Conservation (phyloP, 2,329 filamentous ascomycete species). For the Colletotrichum sp. region DNA sequence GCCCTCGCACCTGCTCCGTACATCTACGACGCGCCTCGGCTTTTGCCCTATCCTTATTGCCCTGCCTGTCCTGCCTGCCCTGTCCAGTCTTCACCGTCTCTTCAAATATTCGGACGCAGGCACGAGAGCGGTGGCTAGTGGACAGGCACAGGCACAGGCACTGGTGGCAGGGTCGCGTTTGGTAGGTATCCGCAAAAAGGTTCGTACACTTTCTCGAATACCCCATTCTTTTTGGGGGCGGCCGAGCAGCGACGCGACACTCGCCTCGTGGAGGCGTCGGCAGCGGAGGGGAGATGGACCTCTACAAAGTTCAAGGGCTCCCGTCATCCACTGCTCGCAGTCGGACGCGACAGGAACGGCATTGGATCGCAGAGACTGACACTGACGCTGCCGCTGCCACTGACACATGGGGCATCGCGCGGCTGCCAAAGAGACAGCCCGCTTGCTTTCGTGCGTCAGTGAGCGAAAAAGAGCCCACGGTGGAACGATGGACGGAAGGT, state of each 20-base stretch:
- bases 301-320: background rate
- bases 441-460: background rate
- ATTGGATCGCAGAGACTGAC: background rate
- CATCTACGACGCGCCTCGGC: background rate
- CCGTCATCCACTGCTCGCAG: background rate
- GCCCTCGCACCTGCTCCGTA: background rate
- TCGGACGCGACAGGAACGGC: background rate
- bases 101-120: background rate
- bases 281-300: background rate
- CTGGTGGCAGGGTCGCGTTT: background rate
- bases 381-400: background rate
- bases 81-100: background rate
- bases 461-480: background rate
- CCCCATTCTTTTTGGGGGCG: slow-evolving; percentile 14
- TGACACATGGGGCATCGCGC: background rate
- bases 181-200: background rate
- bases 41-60: background rate
- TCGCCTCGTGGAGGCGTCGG: background rate
- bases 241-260: background rate
- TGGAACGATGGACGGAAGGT: slow-evolving; percentile 1
- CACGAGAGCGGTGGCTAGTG: background rate
- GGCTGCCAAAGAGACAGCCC: background rate
- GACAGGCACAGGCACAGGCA: background rate
- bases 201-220: background rate
- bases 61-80: background rate